phyloP scores from a whole-genome alignment of 805 yeast genomes.

The Myxozyma melibiosi region DNA sequence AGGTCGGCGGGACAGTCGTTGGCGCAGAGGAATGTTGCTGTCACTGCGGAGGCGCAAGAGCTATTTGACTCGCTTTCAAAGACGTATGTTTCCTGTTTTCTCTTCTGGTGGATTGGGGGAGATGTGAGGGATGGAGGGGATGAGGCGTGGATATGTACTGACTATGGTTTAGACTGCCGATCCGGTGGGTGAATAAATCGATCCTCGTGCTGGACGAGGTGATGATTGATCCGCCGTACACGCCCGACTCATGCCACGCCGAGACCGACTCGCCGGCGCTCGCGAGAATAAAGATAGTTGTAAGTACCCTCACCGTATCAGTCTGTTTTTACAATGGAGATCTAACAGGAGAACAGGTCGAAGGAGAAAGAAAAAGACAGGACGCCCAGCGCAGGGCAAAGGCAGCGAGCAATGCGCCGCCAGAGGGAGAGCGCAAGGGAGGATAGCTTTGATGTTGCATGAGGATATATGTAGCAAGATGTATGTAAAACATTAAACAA shows the following conservation, averaged over 20 bases:
- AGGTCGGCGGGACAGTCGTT: constrained; percentile 36
- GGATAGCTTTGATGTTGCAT: not conserved
- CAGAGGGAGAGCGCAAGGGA: constrained; percentile 12
- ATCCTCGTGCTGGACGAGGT: constrained; percentile 54
- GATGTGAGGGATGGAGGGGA: no score
- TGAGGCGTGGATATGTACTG: no score
- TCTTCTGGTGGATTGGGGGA: not conserved
- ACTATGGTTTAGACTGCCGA: constrained; percentile 42
- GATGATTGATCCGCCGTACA: constrained; percentile 50
- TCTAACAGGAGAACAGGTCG: constrained; percentile 1
- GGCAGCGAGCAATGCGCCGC: not conserved
- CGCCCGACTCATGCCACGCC: constrained; percentile 39
- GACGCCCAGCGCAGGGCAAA: constrained; percentile 2
- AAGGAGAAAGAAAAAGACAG: constrained; percentile 13
- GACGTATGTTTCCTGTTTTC: constrained; percentile 38
- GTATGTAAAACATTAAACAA: no score
- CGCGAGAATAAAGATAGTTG: constrained; percentile 51
- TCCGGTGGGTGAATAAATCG: constrained; percentile 49
- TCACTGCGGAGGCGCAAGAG: constrained; percentile 48
- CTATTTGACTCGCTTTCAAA: constrained; percentile 50
- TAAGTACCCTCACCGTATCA: constrained; percentile 37
- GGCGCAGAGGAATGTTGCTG: constrained; percentile 44
- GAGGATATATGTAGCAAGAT: no score
- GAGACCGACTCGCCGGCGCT: constrained; percentile 44
- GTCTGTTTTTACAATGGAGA: not conserved